Evolutionary conservation across 768 basidiomycete genomes (phyloP).

Genomic region (Lentinula aciculospora): DNA sequence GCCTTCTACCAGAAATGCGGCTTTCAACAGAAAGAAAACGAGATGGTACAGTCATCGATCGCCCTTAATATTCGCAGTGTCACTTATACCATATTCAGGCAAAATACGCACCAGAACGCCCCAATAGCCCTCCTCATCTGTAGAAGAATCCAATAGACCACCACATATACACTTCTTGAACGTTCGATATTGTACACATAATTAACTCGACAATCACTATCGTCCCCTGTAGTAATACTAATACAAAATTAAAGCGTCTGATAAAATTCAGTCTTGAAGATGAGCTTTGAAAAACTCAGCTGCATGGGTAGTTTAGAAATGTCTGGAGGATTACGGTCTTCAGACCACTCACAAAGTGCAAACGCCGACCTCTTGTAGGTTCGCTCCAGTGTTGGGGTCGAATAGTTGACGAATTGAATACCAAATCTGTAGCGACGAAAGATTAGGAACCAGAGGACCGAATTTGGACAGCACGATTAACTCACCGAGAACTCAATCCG

Average conservation of each 20-base stretch:
- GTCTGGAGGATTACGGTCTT: not conserved
- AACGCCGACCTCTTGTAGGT: conserved; percentile 44
- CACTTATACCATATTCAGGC: conserved; percentile 28
- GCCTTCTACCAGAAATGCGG: conserved; percentile 99
- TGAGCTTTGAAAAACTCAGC: conserved; percentile 4
- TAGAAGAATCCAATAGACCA: not conserved
- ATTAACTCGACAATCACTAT: no score
- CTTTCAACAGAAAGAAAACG: conserved; percentile 81
- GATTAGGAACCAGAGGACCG: not conserved
- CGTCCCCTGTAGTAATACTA: no score
- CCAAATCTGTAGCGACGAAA: conserved; percentile 30
- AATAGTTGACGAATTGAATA: conserved; percentile 46
- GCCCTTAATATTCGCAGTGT: not conserved
- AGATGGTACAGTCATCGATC: conserved; percentile 64
- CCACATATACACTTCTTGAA: not conserved
- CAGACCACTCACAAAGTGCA: conserved; percentile 23
- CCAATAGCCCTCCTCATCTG: not conserved
- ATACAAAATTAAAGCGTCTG: no score
- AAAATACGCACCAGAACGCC: conserved; percentile 48
- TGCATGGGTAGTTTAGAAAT: not conserved
- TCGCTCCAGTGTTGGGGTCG: conserved; percentile 32
- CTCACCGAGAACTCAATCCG: conserved; percentile 33
- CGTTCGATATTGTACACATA: not conserved
- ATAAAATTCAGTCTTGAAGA: not conserved
- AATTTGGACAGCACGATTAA: not conserved